Evolutionary conservation across 108 stramenopile genomes (phyloP).

Genomic region (Cyclostephanos invisitatus): DNA sequence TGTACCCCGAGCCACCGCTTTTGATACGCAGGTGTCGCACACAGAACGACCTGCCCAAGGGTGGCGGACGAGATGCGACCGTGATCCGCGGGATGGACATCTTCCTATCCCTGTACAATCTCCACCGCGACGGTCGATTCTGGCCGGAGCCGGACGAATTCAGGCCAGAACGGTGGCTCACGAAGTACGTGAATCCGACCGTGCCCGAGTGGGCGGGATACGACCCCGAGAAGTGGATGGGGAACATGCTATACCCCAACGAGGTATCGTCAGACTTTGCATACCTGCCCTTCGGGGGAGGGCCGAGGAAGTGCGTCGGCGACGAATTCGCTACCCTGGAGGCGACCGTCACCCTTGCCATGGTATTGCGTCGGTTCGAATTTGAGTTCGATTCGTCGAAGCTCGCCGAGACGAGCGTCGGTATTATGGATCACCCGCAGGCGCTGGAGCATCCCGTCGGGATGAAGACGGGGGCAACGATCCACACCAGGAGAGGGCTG

Average conservation of each 20-base stretch:
- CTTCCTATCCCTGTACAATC: constrained; percentile 93
- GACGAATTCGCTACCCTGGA: constrained; percentile 96
- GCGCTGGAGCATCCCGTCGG: constrained; percentile 91
- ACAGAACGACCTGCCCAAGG: constrained; percentile 81
- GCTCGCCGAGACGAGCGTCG: constrained; percentile 39
- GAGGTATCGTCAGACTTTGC: constrained; percentile 92
- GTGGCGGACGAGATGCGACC: constrained; percentile 76
- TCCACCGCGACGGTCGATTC: constrained; percentile 89
- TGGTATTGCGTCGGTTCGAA: constrained; percentile 88
- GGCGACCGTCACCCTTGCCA: constrained; percentile 90
- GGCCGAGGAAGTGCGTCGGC: constrained; percentile 94
- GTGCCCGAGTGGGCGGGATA: constrained; percentile 92
- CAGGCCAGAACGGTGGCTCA: constrained; percentile 86
- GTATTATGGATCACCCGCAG: constrained; percentile 54
- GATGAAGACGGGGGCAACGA: constrained; percentile 95
- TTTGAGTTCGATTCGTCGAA: constrained; percentile 86
- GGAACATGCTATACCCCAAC: constrained; percentile 87
- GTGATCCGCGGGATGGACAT: constrained; percentile 94
- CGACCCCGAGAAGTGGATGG: constrained; percentile 85
- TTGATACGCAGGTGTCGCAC: constrained; percentile 93
- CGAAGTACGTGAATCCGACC: constrained; percentile 84
- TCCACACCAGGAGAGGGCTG: constrained; percentile 93
- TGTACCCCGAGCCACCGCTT: constrained; percentile 93
- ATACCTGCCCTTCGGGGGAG: constrained; percentile 91
- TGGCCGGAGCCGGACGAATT: constrained; percentile 92